A percentile compares a stretch with the other conserved stretches of the same genome.
Evolutionary conservation across 2,329 filamentous ascomycete genomes (phyloP).

Genomic region (Monilinia fructicola): DNA sequence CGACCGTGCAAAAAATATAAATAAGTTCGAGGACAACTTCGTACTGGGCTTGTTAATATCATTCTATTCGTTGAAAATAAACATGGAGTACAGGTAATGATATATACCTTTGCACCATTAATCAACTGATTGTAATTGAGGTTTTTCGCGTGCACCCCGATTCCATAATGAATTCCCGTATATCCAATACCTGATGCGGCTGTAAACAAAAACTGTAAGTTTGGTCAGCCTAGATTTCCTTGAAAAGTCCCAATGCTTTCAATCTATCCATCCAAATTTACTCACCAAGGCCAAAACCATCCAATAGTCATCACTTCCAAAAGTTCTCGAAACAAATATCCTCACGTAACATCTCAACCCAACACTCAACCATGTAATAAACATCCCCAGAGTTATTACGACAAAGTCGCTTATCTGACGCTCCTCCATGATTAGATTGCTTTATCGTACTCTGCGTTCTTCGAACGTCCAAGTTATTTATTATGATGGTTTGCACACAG

Average conservation of each 20-base stretch:
- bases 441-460: not conserved
- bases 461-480: not conserved
- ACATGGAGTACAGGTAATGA: not conserved
- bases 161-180: not conserved
- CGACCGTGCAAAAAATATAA: not conserved
- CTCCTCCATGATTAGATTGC: not conserved
- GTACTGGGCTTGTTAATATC: slow-evolving; percentile 11
- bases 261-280: not conserved
- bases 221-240: not conserved
- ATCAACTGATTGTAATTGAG: not conserved
- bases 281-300: slow-evolving; percentile 6
- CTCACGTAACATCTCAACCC: slow-evolving; percentile 15
- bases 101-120: slow-evolving; percentile 10
- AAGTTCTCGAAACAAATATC: not conserved
- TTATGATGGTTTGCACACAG: not conserved
- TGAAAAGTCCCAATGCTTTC: not conserved
- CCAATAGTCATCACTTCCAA: slow-evolving; percentile 21
- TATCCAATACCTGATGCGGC: not conserved
- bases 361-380: slow-evolving; percentile 12
- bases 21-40: not conserved
- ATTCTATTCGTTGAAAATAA: not conserved
- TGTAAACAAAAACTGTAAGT: not conserved
- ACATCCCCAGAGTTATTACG: not conserved
- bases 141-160: not conserved
- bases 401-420: not conserved